Evolutionary conservation across 805 yeast genomes (phyloP), one percentile per base, ranked within the genome.

Genomic region (Ogataea nakhonphanomensis): DNA sequence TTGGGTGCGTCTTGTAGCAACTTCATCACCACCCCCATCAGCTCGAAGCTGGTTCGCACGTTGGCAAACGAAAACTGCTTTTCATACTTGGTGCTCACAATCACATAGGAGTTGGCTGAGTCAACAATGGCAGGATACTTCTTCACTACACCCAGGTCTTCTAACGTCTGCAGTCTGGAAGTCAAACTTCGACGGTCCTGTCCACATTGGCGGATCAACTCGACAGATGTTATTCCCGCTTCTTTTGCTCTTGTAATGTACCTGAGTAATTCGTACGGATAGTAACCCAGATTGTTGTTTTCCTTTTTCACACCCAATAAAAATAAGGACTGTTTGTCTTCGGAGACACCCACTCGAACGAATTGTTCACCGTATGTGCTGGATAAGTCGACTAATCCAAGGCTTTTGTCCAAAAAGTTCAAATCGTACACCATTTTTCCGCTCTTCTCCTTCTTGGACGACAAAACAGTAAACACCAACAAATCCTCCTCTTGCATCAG

Each of bases 141-240:
- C 15, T 61, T 61, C 5, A 81, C 71, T 12, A 79, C 59, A 14
- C 75, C 76, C 26, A 67, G 56, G 7, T 68, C 74, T 42, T 70
- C 76, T 13, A 84, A 61, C 30, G 70, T 69, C 50, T 74, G 78
- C 37, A 82, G 64, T 49, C 93, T 68, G 1, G 78, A 67, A 0
- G 89, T 79, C 29, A 82, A 65, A 43, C 89, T 81, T 47, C 91
- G 69, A 12, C 81, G 75, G 51, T 84, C 93, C 59, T 84, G 93
- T 7, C 75, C 75, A 0, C 89, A 75, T 13, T 62, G 66, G 29
- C 65, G 62, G 2, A 80, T 74, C 43, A 84, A 64, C 20, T 76
- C 78, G 23, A 77, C 63, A 0, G 90, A 75, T 35, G 74, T 69
- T 11, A 83, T 74, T 8, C 93, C 93, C 1, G 58, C 51, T 0